A percentile compares a stretch with the other conserved stretches of the same genome.
Evolutionary conservation across 495 filamentous ascomycete species (phyloP).

Genomic region (Neurospora sp.): DNA sequence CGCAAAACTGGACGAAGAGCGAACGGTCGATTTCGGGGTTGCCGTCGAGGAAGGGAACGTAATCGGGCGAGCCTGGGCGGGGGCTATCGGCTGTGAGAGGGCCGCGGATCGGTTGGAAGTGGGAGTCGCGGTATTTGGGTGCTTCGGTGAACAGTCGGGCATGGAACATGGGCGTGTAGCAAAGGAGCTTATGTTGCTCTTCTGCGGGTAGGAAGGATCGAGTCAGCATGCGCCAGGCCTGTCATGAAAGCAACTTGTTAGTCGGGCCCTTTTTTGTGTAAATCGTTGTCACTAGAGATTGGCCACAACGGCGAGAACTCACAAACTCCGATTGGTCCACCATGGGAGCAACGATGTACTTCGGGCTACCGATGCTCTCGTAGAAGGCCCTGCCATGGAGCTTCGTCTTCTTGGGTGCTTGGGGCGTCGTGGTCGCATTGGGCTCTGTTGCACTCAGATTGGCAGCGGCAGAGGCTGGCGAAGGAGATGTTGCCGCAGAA

Average conservation of each 20-base stretch:
- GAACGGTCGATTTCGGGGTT: slow-evolving; percentile 75
- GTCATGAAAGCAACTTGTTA: background rate
- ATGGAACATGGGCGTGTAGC: slow-evolving; percentile 94
- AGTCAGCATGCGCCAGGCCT: slow-evolving; percentile 94
- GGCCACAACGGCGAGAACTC: slow-evolving; percentile 22
- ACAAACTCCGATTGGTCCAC: slow-evolving; percentile 98
- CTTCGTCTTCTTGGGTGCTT: slow-evolving; percentile 36
- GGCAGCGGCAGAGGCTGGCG: background rate
- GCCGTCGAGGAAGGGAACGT: slow-evolving; percentile 62
- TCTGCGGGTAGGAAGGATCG: slow-evolving; percentile 72
- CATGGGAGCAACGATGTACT: slow-evolving; percentile 89
- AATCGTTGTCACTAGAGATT: slow-evolving; percentile 8
- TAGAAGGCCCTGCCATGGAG: slow-evolving; percentile 83
- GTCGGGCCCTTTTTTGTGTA: background rate
- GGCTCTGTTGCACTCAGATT: background rate
- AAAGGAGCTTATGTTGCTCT: slow-evolving; percentile 50
- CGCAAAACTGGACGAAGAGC: slow-evolving; percentile 93
- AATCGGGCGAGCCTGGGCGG: slow-evolving; percentile 1
- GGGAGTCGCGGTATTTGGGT: slow-evolving; percentile 60
- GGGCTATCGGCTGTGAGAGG: slow-evolving; percentile 3
- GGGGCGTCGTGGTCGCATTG: slow-evolving; percentile 3
- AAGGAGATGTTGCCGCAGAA: background rate
- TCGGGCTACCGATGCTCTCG: slow-evolving; percentile 83
- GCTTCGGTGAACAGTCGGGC: slow-evolving; percentile 70
- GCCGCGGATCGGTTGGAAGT: slow-evolving; percentile 58